Conservation (phyloP, 139 green algal genomes). For the Pleodorina starrii region DNA sequence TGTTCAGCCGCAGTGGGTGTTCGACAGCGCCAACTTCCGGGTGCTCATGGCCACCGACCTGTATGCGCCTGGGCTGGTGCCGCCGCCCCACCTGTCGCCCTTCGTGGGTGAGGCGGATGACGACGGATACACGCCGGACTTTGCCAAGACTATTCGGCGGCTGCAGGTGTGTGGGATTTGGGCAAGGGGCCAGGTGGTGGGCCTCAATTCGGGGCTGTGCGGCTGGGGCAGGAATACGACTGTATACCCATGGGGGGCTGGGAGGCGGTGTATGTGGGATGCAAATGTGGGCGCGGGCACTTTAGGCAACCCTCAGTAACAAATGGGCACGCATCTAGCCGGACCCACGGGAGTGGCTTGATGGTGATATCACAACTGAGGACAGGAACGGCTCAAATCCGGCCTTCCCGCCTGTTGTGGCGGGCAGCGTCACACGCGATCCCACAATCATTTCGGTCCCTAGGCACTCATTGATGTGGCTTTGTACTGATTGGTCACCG, state of each 20-base stretch:
- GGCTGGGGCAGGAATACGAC: too few relatives aligned
- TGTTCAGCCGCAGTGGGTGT: conserved; percentile 98
- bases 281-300: too few relatives aligned
- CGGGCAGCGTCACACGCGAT: neutral
- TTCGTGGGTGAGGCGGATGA: conserved; percentile 92
- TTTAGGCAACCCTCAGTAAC: conserved; percentile 16
- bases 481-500: too few relatives aligned
- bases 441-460: too few relatives aligned
- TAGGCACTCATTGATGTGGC: too few relatives aligned
- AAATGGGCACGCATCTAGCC: conserved; percentile 42
- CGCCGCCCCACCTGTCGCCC: conserved; percentile 96
- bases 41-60: conserved; percentile 80
- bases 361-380: conserved; percentile 50
- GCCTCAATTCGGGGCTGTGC: too few relatives aligned
- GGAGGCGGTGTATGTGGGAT: too few relatives aligned
- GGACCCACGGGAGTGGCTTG: conserved; percentile 21
- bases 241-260: too few relatives aligned
- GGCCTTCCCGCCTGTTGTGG: conserved; percentile 10
- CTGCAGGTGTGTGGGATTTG: conserved; percentile 85
- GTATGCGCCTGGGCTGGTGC: conserved; percentile 87
- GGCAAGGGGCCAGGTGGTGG: too few relatives aligned
- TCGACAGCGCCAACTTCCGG: conserved; percentile 94
- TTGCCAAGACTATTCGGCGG: conserved; percentile 79
- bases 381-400: conserved; percentile 6
- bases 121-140: conserved; percentile 97